Conservation (phyloP, 2,329 filamentous ascomycete species). For the Clarireedia monteithiana region DNA sequence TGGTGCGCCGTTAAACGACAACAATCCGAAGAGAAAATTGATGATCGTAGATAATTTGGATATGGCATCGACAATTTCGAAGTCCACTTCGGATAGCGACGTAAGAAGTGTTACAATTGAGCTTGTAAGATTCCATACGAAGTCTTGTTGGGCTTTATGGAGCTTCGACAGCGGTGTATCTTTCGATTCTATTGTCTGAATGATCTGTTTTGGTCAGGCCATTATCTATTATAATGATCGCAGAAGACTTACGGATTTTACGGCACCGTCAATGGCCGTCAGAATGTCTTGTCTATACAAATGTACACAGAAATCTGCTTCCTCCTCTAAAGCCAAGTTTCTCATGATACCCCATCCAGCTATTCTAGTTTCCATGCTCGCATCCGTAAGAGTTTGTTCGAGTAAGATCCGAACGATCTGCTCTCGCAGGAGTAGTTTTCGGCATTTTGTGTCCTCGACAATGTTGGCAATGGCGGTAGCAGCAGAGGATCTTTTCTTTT, state of each 20-base stretch:
- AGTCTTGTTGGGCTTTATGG: slow-evolving; percentile 44
- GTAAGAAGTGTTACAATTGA: slow-evolving; percentile 46
- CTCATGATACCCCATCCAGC: slow-evolving; percentile 62
- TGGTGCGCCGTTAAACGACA: slow-evolving; percentile 34
- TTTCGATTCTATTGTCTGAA: slow-evolving; percentile 26
- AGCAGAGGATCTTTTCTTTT: slow-evolving; percentile 51
- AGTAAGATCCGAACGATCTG: slow-evolving; percentile 57
- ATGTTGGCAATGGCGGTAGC: slow-evolving; percentile 54
- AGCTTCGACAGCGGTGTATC: slow-evolving; percentile 39
- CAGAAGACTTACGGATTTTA: slow-evolving; percentile 38
- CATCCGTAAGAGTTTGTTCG: slow-evolving; percentile 56
- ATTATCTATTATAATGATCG: not conserved
- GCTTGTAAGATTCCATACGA: slow-evolving; percentile 46
- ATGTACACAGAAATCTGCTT: slow-evolving; percentile 59
- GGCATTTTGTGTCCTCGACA: slow-evolving; percentile 52
- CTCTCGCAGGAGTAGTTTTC: slow-evolving; percentile 58
- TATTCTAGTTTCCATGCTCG: slow-evolving; percentile 53
- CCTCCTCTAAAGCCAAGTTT: slow-evolving; percentile 54
- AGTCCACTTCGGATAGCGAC: slow-evolving; percentile 49
- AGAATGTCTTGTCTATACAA: slow-evolving; percentile 54
- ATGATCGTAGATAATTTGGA: slow-evolving; percentile 41
- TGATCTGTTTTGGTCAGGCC: slow-evolving; percentile 21
- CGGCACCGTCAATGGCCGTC: slow-evolving; percentile 50
- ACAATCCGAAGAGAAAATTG: slow-evolving; percentile 47
- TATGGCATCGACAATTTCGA: slow-evolving; percentile 51